A percentile compares a stretch with the other conserved stretches of the same genome.
Conservation (phyloP, 208 protist genomes). For the Zelonia costaricensis region DNA sequence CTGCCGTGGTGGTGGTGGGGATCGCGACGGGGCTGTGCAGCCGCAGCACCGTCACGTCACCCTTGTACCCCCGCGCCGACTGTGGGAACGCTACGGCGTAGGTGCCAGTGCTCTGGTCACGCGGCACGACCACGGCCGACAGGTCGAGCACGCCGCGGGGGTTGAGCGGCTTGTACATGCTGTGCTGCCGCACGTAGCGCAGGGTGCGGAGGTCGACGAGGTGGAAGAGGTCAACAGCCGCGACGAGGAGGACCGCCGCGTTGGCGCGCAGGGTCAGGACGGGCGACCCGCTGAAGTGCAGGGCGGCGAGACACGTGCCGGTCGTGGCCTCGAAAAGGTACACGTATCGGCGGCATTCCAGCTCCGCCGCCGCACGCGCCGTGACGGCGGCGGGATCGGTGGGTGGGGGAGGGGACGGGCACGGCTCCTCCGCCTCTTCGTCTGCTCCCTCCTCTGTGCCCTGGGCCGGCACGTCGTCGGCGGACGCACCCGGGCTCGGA, state of each 20-base stretch:
- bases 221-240: slow-evolving; percentile 50
- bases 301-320: slow-evolving; percentile 38
- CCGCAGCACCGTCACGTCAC: slow-evolving; percentile 26
- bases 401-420: neutral
- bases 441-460: neutral
- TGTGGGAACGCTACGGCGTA: slow-evolving; percentile 26
- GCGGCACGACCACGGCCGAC: slow-evolving; percentile 10
- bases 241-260: slow-evolving; percentile 40
- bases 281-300: slow-evolving; percentile 61
- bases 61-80: slow-evolving; percentile 24
- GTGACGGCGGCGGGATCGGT: neutral
- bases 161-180: slow-evolving; percentile 49
- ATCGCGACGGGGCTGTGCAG: slow-evolving; percentile 4
- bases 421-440: neutral
- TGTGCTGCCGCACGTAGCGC: slow-evolving; percentile 52
- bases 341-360: slow-evolving; percentile 32
- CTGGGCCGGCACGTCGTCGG: neutral
- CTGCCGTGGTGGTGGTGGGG: neutral
- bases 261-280: slow-evolving; percentile 49
- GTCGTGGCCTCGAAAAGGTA: slow-evolving; percentile 53
- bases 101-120: neutral
- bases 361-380: slow-evolving; percentile 14
- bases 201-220: slow-evolving; percentile 66
- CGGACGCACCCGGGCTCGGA: neutral
- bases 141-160: slow-evolving; percentile 45